Evolutionary conservation across 352 stramenopile genomes (phyloP).

Genomic region (Pythium plurisporium): DNA sequence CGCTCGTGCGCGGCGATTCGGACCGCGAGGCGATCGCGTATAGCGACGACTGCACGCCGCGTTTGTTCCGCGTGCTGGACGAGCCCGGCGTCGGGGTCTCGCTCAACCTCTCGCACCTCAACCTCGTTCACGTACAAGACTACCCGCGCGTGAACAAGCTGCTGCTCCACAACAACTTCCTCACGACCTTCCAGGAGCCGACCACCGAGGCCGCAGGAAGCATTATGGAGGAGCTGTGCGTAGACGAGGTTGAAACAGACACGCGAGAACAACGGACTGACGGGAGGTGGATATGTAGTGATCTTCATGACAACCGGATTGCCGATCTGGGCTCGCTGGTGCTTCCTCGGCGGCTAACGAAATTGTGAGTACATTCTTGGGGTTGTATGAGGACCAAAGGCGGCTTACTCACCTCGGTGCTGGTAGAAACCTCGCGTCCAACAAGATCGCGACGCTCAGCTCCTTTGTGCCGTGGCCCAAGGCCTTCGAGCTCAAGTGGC

Average conservation of each 20-base stretch:
- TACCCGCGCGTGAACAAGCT: slow-evolving; percentile 56
- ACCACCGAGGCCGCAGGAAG: slow-evolving; percentile 40
- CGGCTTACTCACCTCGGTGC: neutral
- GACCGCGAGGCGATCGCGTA: slow-evolving; percentile 47
- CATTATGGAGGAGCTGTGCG: slow-evolving; percentile 46
- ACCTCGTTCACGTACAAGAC: slow-evolving; percentile 36
- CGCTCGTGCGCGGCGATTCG: slow-evolving; percentile 33
- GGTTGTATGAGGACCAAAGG: neutral
- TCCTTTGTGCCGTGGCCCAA: slow-evolving; percentile 36
- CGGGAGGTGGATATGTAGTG: slow-evolving; percentile 28
- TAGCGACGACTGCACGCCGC: slow-evolving; percentile 36
- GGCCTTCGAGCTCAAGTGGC: slow-evolving; percentile 43
- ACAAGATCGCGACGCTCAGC: slow-evolving; percentile 20
- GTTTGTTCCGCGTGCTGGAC: slow-evolving; percentile 36
- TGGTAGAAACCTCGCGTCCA: slow-evolving; percentile 16
- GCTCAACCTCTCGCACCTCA: slow-evolving; percentile 64
- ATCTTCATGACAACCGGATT: slow-evolving; percentile 44
- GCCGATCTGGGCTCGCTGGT: slow-evolving; percentile 29
- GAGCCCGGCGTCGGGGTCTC: slow-evolving; percentile 27
- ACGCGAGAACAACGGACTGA: no score
- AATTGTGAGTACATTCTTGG: slow-evolving; percentile 20
- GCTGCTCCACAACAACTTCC: slow-evolving; percentile 50
- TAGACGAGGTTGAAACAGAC: no score
- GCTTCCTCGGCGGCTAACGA: slow-evolving; percentile 40
- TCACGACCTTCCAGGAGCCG: slow-evolving; percentile 41